Conservation (phyloP, 2,329 filamentous ascomycete species). For the Dryadomyces quercus-mongolicae region DNA sequence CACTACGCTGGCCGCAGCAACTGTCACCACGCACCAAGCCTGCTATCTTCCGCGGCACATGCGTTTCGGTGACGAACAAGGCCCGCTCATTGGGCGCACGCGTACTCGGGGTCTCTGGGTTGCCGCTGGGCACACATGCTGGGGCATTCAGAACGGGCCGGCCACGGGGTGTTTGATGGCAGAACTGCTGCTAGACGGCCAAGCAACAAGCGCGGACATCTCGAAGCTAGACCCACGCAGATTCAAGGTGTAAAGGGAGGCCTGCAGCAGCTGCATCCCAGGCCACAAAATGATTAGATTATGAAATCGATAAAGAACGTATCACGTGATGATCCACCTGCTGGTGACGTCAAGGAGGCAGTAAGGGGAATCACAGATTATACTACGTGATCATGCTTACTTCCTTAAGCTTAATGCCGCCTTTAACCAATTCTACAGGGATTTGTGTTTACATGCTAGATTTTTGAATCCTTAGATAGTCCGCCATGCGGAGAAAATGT, state of each 20-base stretch:
- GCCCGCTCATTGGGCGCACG: conserved; percentile 68
- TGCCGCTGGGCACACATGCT: conserved; percentile 88
- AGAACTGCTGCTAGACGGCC: conserved; percentile 65
- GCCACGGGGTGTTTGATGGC: conserved; percentile 74
- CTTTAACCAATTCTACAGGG: too few species aligned
- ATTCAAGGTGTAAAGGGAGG: conserved; percentile 34
- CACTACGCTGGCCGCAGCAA: conserved; percentile 52
- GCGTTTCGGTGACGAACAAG: conserved; percentile 44
- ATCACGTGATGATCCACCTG: too few species aligned
- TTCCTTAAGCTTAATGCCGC: too few species aligned
- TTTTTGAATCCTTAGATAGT: too few species aligned
- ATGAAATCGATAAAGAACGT: too few species aligned
- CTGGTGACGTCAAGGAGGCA: too few species aligned
- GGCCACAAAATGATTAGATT: too few species aligned
- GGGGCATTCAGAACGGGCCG: conserved; percentile 94
- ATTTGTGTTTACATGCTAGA: too few species aligned
- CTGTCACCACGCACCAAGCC: conserved; percentile 67
- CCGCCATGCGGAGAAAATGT: too few species aligned
- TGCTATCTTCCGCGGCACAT: conserved; percentile 82
- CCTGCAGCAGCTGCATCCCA: too few species aligned
- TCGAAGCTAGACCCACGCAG: conserved; percentile 54
- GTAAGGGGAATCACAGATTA: too few species aligned
- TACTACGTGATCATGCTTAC: too few species aligned
- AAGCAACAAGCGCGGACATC: conserved; percentile 55
- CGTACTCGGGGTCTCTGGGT: conserved; percentile 63